Percentiles rank a stretch among this genome's conserved stretches.
These are phyloP conservation scores for Gamsiella multidivaricata DNA, from an alignment of 192 early-diverging fungal genomes.

Conservation along the genomic window DNA sequence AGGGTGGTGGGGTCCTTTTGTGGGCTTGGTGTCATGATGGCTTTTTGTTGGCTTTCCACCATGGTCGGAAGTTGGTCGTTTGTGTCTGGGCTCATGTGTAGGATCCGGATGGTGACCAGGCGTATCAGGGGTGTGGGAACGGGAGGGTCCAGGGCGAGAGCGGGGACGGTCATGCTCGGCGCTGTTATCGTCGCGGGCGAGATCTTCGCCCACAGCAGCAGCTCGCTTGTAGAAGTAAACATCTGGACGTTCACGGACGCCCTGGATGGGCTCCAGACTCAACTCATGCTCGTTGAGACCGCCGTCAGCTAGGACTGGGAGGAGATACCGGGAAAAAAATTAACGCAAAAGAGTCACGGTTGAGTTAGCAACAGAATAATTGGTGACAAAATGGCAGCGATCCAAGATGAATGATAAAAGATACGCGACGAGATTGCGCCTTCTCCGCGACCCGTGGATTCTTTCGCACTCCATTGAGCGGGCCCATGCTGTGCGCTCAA, in stretches of 20 bases:
- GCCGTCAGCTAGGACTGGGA: conserved; percentile 8
- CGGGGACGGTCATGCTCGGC: conserved; percentile 26
- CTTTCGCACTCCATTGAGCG: no score
- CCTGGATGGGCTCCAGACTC: background rate
- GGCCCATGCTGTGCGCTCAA: background rate
- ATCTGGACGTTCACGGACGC: background rate
- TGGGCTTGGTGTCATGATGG: conserved; percentile 11
- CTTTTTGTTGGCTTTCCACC: background rate
- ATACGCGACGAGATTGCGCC: no score
- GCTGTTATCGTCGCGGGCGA: background rate
- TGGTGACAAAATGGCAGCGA: no score
- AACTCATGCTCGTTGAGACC: background rate
- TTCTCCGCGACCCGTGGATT: no score
- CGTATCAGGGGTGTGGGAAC: background rate
- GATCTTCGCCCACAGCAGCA: background rate
- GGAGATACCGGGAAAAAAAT: background rate
- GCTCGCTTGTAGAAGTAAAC: conserved; percentile 20
- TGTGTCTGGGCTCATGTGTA: background rate
- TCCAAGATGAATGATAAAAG: no score
- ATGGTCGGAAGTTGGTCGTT: conserved; percentile 1
- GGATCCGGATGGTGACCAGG: background rate
- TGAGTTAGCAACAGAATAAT: background rate
- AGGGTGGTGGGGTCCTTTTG: no score
- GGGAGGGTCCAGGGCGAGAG: conserved; percentile 24
- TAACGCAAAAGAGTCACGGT: background rate